A percentile compares a stretch with the other conserved stretches of the same genome.
These are phyloP conservation scores for Neobulgaria alba DNA, from an alignment of 2,329 filamentous ascomycete species.

Conservation along the genomic window DNA sequence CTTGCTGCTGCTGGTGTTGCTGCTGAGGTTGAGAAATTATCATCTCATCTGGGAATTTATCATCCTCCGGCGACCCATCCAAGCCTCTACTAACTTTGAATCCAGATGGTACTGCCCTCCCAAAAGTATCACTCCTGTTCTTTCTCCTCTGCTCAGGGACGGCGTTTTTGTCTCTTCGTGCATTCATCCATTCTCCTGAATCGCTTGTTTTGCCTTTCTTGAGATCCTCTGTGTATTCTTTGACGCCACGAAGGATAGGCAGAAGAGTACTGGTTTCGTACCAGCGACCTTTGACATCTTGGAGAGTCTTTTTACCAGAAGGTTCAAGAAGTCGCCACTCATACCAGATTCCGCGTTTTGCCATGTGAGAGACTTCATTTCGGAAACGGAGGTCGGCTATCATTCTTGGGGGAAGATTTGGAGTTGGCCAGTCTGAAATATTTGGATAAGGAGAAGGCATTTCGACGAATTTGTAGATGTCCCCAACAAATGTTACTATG, in stretches of 20 bases:
- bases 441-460: conserved; percentile 30
- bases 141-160: conserved; percentile 23
- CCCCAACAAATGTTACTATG: conserved; percentile 37
- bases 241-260: conserved; percentile 27
- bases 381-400: conserved; percentile 31
- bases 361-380: conserved; percentile 38
- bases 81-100: conserved; percentile 29
- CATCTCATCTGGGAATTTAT: conserved; percentile 23
- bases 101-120: conserved; percentile 26
- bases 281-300: conserved; percentile 50
- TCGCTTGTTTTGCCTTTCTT: conserved; percentile 32
- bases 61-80: conserved; percentile 24
- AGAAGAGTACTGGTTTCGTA: conserved; percentile 47
- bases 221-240: conserved; percentile 29
- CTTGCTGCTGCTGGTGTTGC: background rate
- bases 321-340: conserved; percentile 28
- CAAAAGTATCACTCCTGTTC: conserved; percentile 29
- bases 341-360: conserved; percentile 21
- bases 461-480: conserved; percentile 41
- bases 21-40: background rate
- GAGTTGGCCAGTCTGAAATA: conserved; percentile 31
- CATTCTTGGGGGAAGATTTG: conserved; percentile 39
- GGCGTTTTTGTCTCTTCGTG: conserved; percentile 32
- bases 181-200: conserved; percentile 38
- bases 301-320: conserved; percentile 28